These are phyloP conservation scores for Chloropicon primus DNA, from an alignment of 139 green algal genomes.

Conservation along the genomic window DNA sequence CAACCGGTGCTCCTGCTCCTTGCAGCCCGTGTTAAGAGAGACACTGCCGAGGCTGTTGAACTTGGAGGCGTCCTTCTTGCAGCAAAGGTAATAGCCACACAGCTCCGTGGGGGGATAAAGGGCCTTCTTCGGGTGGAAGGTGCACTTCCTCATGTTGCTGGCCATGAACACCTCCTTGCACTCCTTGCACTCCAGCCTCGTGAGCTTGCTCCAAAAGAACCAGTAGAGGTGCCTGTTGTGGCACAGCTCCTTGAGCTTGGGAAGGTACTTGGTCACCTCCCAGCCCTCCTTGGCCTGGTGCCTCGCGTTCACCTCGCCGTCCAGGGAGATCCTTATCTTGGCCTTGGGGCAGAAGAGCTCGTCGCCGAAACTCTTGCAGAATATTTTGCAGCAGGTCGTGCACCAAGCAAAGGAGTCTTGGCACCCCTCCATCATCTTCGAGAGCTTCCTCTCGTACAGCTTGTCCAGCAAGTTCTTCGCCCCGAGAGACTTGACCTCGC, in stretches of 20 bases:
- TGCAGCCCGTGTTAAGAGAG: neutral
- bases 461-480: neutral
- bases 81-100: neutral
- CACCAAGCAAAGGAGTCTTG: neutral
- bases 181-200: neutral
- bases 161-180: neutral
- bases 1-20: neutral
- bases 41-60: neutral
- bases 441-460: neutral
- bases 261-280: neutral
- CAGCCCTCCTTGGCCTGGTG: neutral
- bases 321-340: neutral
- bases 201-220: neutral
- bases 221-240: constrained; percentile 5
- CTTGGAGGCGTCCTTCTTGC: neutral
- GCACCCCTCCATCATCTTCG: neutral
- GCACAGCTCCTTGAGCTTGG: neutral
- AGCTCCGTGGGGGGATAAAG: neutral
- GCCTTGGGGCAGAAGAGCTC: neutral
- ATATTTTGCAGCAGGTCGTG: neutral
- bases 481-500: neutral
- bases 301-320: neutral
- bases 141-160: neutral
- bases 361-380: neutral
- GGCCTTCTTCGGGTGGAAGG: constrained; percentile 2